Evolutionary conservation across 2,329 filamentous ascomycete genomes (phyloP), one percentile per base, ranked within the genome.

Genomic region (Calonectria henricotiae): DNA sequence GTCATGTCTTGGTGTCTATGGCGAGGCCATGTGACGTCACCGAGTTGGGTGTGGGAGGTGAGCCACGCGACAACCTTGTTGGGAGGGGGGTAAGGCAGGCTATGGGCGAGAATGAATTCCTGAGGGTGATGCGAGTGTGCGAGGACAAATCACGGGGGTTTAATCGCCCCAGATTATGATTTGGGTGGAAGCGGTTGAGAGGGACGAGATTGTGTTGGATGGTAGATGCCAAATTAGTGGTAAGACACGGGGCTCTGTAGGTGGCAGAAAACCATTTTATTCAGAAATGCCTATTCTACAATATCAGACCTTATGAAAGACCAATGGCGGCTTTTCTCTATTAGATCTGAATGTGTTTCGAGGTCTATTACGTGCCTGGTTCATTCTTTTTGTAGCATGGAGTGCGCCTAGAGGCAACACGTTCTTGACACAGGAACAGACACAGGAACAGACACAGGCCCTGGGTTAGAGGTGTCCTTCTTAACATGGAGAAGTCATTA

Each of bases 1-100:
- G 67, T 72, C 39, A 46, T 69, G 72, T 62, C 55, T 43, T 67
- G 46, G 64, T 60, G 67, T 69, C 51, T 51, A 65, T 63, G 62
- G 62, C 30, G 66, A 70, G 73, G 43, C 63, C 75, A 71, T 77
- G 76, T 78, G 76, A 78, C 76, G 76, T 78, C 76, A 78, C 71
- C 25, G 61, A 54, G 49, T 41, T 37, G 46, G 32, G 44, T 35
- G 55, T 13, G 51, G 51, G 11, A 55, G 27, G 49, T 63, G 61
- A 72, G 65, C 68, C 74, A 77, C 75, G 74, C 62, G 75, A 76
- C 67, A 64, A 20, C 32, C 39, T 58, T 47, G 23, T 60, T 13
- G 20, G 61, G 49, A 25, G 35, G 30, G 51, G 39, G 20, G 20
- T 20, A 23, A n/a, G 27, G 3, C 5, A 17, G 41, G 20, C 27